These are phyloP conservation scores for Neonectria coccinea DNA, from an alignment of 2,329 filamentous ascomycete species.

Conservation along the genomic window DNA sequence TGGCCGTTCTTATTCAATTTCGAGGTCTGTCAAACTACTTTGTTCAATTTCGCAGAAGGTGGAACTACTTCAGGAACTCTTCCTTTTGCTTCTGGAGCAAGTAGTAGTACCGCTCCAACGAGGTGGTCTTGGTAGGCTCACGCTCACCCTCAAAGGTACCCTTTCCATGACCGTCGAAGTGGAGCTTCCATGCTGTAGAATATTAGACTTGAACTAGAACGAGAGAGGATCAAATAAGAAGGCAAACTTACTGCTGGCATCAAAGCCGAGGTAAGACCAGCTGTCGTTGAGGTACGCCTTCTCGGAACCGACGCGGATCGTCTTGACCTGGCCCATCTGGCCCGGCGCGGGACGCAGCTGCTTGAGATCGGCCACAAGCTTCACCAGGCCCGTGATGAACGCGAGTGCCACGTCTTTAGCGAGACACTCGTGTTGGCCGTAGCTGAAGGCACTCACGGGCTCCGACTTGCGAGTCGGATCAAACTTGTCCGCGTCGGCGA, in stretches of 20 bases:
- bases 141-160: conserved; percentile 50
- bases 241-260: conserved; percentile 58
- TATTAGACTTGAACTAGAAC: conserved; percentile 35
- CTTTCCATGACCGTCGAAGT: conserved; percentile 54
- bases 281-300: conserved; percentile 61
- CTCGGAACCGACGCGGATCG: conserved; percentile 54
- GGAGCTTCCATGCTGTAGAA: conserved; percentile 48
- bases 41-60: background rate
- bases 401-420: conserved; percentile 55
- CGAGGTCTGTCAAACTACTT: background rate
- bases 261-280: conserved; percentile 59
- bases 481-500: conserved; percentile 55
- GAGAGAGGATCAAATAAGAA: background rate
- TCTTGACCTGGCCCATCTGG: conserved; percentile 59
- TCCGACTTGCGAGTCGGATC: conserved; percentile 55
- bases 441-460: conserved; percentile 58
- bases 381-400: conserved; percentile 57
- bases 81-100: conserved; percentile 51
- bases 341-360: conserved; percentile 59
- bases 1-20: background rate
- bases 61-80: conserved; percentile 26
- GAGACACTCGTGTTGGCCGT: conserved; percentile 60
- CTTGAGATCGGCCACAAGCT: conserved; percentile 57
- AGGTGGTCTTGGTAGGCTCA: conserved; percentile 36
- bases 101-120: conserved; percentile 52